phyloP scores from a whole-genome alignment of 2,329 filamentous ascomycete genomes.

The Xenoacremonium recifei region DNA sequence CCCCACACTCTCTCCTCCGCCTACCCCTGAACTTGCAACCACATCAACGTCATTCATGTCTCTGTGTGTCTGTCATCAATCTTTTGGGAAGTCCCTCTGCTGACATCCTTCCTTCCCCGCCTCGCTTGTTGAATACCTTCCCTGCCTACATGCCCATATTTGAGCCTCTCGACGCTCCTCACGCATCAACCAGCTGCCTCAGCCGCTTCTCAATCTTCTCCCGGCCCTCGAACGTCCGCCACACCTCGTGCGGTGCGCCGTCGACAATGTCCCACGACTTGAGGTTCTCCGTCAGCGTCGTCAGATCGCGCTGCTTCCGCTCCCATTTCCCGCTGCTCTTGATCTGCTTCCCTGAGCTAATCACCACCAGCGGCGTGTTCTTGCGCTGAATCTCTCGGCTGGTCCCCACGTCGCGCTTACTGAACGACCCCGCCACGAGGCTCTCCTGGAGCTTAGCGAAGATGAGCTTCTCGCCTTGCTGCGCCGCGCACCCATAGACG shows the following conservation, averaged over 20 bases:
- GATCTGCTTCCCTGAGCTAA: constrained; percentile 77
- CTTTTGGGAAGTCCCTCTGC: no score
- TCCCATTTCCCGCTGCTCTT: constrained; percentile 72
- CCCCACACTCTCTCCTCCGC: neutral
- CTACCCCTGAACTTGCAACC: neutral
- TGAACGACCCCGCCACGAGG: constrained; percentile 80
- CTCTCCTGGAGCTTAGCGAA: constrained; percentile 93
- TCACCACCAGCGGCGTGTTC: constrained; percentile 73
- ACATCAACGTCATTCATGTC: neutral
- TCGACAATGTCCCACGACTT: constrained; percentile 84
- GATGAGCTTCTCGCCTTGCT: constrained; percentile 79
- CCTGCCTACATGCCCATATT: neutral
- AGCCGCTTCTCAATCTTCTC: constrained; percentile 77
- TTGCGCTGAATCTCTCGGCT: constrained; percentile 76
- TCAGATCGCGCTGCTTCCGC: constrained; percentile 80
- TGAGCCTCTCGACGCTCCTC: neutral
- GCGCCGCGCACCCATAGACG: constrained; percentile 75
- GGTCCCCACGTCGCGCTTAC: constrained; percentile 76
- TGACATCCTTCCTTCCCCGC: no score
- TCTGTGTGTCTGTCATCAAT: no score
- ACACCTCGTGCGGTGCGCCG: constrained; percentile 82
- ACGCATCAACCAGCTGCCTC: constrained; percentile 57
- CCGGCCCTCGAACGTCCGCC: constrained; percentile 72
- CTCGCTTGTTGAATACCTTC: neutral
- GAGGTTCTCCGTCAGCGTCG: constrained; percentile 74